Conservation (phyloP, 2,329 filamentous ascomycete genomes). For the Colletotrichum zoysiae region DNA sequence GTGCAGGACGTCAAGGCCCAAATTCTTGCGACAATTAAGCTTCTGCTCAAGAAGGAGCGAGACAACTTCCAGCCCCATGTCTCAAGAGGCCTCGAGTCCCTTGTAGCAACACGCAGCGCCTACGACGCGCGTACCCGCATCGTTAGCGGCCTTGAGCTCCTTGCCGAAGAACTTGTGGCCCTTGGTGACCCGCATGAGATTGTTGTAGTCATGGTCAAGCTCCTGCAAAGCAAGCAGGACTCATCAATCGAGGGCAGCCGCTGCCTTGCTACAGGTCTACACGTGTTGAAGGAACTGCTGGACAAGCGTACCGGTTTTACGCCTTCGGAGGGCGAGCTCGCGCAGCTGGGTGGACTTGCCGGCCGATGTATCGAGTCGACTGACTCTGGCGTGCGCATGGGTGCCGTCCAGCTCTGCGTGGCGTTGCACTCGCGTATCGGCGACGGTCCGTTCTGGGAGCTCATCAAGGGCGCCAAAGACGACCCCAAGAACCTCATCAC, state of each 20-base stretch:
- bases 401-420: slow-evolving; percentile 84
- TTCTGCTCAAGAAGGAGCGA: slow-evolving; percentile 76
- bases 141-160: slow-evolving; percentile 78
- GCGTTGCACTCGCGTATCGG: slow-evolving; percentile 74
- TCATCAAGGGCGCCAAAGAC: slow-evolving; percentile 73
- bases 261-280: slow-evolving; percentile 72
- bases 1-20: slow-evolving; percentile 80
- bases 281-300: slow-evolving; percentile 72
- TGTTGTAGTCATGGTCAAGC: slow-evolving; percentile 64
- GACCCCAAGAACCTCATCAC: slow-evolving; percentile 83
- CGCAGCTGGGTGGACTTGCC: slow-evolving; percentile 63
- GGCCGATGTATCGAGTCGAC: slow-evolving; percentile 70
- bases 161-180: slow-evolving; percentile 77
- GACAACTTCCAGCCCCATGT: slow-evolving; percentile 77
- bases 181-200: slow-evolving; percentile 75
- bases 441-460: slow-evolving; percentile 75
- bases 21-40: slow-evolving; percentile 78
- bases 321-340: slow-evolving; percentile 65
- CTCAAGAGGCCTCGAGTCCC: slow-evolving; percentile 73
- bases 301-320: slow-evolving; percentile 61
- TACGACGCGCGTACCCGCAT: slow-evolving; percentile 80
- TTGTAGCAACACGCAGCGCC: slow-evolving; percentile 73
- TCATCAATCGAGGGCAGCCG: slow-evolving; percentile 60
- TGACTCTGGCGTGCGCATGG: slow-evolving; percentile 76
- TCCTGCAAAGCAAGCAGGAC: slow-evolving; percentile 61